phyloP scores from a whole-genome alignment of 75 land plant species.

The Cryptomeria japonica region DNA sequence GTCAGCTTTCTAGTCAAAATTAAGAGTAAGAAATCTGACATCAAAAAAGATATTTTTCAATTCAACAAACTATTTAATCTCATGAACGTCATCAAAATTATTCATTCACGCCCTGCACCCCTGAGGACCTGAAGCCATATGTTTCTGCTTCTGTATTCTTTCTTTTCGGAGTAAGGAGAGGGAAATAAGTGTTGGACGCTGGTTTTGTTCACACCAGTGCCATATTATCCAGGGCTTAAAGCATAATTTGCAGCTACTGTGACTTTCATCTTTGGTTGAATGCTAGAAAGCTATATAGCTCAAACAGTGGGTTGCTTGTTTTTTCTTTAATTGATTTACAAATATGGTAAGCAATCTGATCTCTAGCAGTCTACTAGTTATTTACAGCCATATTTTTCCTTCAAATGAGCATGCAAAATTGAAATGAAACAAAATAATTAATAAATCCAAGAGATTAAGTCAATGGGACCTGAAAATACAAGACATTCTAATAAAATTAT shows the following conservation, averaged over 20 bases:
- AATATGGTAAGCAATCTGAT: neutral
- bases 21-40: too few relatives aligned
- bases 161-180: too few relatives aligned
- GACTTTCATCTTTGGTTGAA: neutral
- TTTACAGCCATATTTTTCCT: neutral
- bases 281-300: neutral
- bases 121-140: too few relatives aligned
- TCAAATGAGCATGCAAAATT: neutral
- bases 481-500: neutral
- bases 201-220: neutral
- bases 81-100: too few relatives aligned
- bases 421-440: too few relatives aligned
- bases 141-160: too few relatives aligned
- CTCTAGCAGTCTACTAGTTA: neutral
- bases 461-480: neutral
- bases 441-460: neutral
- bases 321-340: neutral
- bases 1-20: too few relatives aligned
- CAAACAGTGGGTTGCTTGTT: neutral
- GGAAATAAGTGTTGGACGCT: too few relatives aligned
- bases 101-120: too few relatives aligned
- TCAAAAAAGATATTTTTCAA: too few relatives aligned
- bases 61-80: too few relatives aligned
- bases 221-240: neutral
- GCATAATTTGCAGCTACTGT: neutral